phyloP scores from a whole-genome alignment of 306 rosid genomes.

The Inga laurina region DNA sequence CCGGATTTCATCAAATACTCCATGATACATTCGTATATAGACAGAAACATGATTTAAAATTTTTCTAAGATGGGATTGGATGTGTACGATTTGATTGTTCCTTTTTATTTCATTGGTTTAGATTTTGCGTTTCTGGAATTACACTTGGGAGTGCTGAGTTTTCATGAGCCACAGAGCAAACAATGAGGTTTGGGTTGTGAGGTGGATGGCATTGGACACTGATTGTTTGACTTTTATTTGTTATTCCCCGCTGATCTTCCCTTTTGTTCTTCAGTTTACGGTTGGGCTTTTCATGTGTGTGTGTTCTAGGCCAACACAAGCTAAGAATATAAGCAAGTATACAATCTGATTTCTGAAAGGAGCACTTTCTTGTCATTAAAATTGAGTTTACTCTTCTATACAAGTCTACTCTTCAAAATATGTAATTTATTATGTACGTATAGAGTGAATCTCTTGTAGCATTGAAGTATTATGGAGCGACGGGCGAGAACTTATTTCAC shows the following conservation, averaged over 20 bases:
- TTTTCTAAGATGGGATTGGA: constrained; percentile 52
- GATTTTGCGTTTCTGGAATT: constrained; percentile 32
- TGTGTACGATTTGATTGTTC: constrained; percentile 61
- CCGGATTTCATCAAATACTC: constrained; percentile 44
- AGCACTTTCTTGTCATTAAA: neutral
- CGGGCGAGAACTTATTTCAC: too few relatives aligned
- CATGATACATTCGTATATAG: constrained; percentile 29
- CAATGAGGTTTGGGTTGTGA: constrained; percentile 42
- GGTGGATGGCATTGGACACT: constrained; percentile 15
- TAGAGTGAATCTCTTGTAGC: too few relatives aligned
- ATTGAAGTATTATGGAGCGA: too few relatives aligned
- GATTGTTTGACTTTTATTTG: neutral
- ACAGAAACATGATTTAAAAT: neutral
- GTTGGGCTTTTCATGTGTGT: neutral
- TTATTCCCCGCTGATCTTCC: neutral
- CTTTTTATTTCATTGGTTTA: constrained; percentile 32
- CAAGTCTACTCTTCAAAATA: neutral
- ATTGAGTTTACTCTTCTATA: neutral
- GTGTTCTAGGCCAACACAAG: neutral
- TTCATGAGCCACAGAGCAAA: constrained; percentile 33
- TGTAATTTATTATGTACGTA: too few relatives aligned
- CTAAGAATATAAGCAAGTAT: neutral
- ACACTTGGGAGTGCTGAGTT: constrained; percentile 39
- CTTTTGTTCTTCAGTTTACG: neutral
- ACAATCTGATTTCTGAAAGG: neutral